phyloP scores from a whole-genome alignment of 352 stramenopile genomes.

The Globisporangium parvum region DNA sequence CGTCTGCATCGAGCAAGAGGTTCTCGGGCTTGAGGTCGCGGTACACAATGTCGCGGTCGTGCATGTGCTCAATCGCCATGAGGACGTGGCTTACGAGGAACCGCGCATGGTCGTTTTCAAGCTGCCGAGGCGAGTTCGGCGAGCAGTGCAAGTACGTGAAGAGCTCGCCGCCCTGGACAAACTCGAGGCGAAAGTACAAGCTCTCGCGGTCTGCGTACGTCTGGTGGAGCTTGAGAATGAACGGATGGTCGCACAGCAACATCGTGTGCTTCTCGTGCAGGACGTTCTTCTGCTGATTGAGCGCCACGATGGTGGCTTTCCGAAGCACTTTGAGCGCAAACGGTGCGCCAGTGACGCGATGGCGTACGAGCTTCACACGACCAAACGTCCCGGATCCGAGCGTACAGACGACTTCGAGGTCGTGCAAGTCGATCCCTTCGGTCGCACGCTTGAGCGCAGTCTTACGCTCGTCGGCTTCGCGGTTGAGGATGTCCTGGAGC shows the following conservation, averaged over 20 bases:
- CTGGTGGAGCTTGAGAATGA: slow-evolving; percentile 84
- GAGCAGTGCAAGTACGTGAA: slow-evolving; percentile 89
- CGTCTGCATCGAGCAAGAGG: slow-evolving; percentile 85
- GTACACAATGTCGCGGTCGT: slow-evolving; percentile 92
- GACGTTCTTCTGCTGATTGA: slow-evolving; percentile 90
- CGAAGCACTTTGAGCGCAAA: slow-evolving; percentile 91
- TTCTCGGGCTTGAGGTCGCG: slow-evolving; percentile 93
- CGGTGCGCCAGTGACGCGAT: slow-evolving; percentile 48
- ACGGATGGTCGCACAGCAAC: slow-evolving; percentile 81
- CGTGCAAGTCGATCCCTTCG: slow-evolving; percentile 44
- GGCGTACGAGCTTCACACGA: slow-evolving; percentile 76
- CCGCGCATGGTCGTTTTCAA: slow-evolving; percentile 54
- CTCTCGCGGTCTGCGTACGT: slow-evolving; percentile 89
- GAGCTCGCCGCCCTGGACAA: slow-evolving; percentile 89
- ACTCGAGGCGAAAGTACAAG: slow-evolving; percentile 90
- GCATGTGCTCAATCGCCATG: slow-evolving; percentile 84
- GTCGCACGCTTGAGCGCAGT: slow-evolving; percentile 22
- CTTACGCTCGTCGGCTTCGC: slow-evolving; percentile 53
- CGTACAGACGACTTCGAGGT: slow-evolving; percentile 82
- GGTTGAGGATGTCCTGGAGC: slow-evolving; percentile 65
- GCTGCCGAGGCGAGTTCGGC: slow-evolving; percentile 42
- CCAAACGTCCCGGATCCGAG: slow-evolving; percentile 90
- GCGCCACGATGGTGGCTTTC: slow-evolving; percentile 86
- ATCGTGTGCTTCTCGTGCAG: slow-evolving; percentile 91
- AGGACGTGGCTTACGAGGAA: slow-evolving; percentile 67